Evolutionary conservation across 2,329 filamentous ascomycete genomes (phyloP).

Genomic region (Thelonectria discophora): DNA sequence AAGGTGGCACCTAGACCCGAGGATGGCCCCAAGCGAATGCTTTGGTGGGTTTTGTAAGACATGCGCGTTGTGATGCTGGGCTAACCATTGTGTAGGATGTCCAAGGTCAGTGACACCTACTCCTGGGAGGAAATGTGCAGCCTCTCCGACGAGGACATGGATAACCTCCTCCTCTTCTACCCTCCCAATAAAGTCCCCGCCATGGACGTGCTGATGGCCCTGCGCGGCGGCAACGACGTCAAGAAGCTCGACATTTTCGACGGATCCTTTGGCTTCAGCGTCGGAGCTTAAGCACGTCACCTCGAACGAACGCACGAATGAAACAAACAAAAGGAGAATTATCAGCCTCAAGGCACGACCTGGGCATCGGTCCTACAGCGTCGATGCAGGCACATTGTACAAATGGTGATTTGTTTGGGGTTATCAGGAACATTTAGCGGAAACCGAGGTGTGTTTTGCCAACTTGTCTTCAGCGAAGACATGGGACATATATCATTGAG

Average conservation of each 20-base stretch:
- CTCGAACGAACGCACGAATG: background rate
- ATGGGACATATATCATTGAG: constrained; percentile 14
- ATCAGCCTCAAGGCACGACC: background rate
- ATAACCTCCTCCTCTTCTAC: constrained; percentile 81
- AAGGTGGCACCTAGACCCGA: constrained; percentile 75
- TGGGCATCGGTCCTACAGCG: constrained; percentile 12
- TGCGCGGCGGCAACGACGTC: constrained; percentile 57
- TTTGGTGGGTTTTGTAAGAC: constrained; percentile 68
- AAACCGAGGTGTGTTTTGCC: constrained; percentile 18
- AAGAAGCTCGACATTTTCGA: constrained; percentile 65
- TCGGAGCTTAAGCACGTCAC: constrained; percentile 50
- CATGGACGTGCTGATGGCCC: constrained; percentile 63
- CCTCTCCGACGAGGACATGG: constrained; percentile 86
- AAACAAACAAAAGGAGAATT: constrained; percentile 4
- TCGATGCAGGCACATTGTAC: constrained; percentile 30
- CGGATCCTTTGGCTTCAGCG: constrained; percentile 67
- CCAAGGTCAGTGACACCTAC: constrained; percentile 87
- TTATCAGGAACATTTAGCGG: constrained; percentile 33
- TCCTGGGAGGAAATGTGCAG: constrained; percentile 84
- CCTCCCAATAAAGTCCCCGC: constrained; percentile 62
- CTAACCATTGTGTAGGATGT: constrained; percentile 72
- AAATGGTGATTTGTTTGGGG: constrained; percentile 34
- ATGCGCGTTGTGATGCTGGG: background rate
- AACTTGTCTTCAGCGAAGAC: background rate
- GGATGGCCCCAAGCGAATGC: constrained; percentile 88